Percentiles rank a stretch among this genome's conserved stretches.
Evolutionary conservation across 2,329 filamentous ascomycete genomes (phyloP).

Genomic region (Hypoxylon sp.): DNA sequence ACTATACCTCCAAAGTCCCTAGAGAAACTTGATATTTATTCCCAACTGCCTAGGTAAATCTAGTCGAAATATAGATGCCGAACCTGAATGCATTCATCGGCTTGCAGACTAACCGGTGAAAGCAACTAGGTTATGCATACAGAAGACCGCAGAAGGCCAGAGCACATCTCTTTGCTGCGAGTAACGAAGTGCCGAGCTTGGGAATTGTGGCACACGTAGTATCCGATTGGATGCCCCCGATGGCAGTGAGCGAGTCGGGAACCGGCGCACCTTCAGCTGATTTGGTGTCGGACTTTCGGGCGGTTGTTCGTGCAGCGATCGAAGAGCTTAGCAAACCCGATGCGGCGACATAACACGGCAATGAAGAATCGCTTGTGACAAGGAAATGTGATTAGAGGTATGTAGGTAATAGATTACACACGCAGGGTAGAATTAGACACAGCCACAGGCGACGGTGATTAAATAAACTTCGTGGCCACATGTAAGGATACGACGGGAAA

Average conservation of each 20-base stretch:
- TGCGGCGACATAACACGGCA: constrained; percentile 13
- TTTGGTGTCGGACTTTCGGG: constrained; percentile 30
- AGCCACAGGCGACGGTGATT: background rate
- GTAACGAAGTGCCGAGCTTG: constrained; percentile 41
- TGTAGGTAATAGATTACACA: background rate
- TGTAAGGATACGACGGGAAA: constrained; percentile 3
- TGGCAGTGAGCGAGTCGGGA: constrained; percentile 28
- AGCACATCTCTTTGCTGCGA: constrained; percentile 22
- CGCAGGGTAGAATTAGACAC: background rate
- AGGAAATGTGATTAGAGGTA: background rate
- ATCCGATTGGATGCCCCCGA: constrained; percentile 37
- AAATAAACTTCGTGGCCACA: background rate
- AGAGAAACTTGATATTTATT: background rate
- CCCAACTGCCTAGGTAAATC: constrained; percentile 10
- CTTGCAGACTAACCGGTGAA: constrained; percentile 31
- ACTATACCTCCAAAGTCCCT: background rate
- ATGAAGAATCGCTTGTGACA: constrained; percentile 12
- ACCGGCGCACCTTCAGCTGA: constrained; percentile 33
- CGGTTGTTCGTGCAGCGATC: constrained; percentile 15
- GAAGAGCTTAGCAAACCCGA: constrained; percentile 11
- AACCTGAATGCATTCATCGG: constrained; percentile 30
- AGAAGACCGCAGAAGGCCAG: constrained; percentile 26
- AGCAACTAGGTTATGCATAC: constrained; percentile 15
- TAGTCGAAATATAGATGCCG: constrained; percentile 27
- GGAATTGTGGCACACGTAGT: constrained; percentile 17